Base-by-base conservation (phyloP, 805 yeast species). In the Torulaspora indica region DNA sequence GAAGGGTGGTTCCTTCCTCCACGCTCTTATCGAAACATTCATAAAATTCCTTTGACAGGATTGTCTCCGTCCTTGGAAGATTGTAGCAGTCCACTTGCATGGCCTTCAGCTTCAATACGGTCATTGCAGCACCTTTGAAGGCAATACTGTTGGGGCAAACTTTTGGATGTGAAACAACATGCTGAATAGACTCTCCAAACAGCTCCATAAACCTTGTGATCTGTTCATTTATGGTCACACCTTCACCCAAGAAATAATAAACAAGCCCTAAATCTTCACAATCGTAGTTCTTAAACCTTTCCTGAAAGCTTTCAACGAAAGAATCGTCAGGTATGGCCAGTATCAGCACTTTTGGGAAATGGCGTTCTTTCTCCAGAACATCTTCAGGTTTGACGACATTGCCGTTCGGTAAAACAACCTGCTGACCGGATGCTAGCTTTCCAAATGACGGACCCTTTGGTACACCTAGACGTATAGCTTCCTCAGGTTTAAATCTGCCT, bases 171-270 rank as follows among this genome's bases (percentile, higher is more conserved):
- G 93, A 81, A 4, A 91, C 71, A 40, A 80, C 70, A 61, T 88
- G 95, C 12, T 56, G 38, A 3, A 62, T 52, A 2, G 64, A 63
- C 12, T 68, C n/a, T 17, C 54, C 82, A 52, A 87, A 82, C 4
- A 70, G 60, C 41, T 72, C 62, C 53, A 85, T 72, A 50, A 86
- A 82, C 0, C 60, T 47, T 5, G 64, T 38, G 52, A 85, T 78
- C 4, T 65, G 66, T 1, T 66, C 63, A 50, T 67, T 67, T 29
- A 68, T 48, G 0, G 76, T 70, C 1, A 86, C 69, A 1, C 72
- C 76, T 5, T 72, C 76, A n/a, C 85, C 93, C 22, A 93, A 65
- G 45, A 87, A 77, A 63, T 87, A 95, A 60, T 86, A 89, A 1
- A 89, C 83, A 1, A 78, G 75, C 15, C 74, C 66, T 2, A 70